Evolutionary conservation across 2,329 filamentous ascomycete species (phyloP), one percentile per base, ranked within the genome.

Genomic region (Scorias spongiosa): DNA sequence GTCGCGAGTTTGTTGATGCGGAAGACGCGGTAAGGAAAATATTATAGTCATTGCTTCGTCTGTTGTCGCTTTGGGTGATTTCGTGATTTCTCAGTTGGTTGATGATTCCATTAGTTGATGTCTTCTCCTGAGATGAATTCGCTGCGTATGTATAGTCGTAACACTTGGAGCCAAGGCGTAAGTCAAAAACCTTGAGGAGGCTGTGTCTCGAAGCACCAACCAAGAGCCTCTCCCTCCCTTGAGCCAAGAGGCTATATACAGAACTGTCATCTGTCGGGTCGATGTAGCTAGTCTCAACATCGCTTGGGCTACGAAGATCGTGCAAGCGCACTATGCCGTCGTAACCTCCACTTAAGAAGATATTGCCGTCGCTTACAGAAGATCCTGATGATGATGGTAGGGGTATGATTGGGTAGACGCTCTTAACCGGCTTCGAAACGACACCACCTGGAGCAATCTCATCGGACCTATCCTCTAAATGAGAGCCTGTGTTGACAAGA

Each of bases 101-200:
- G 20, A 7, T 47, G 39, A 6, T 29, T 29, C 34, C 34, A n/a
- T 3, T 4, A 26, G 20, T 26, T 7, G 20, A 26, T 26, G 20
- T 3, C 20, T 26, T 26, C 20, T 3, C 20, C 20, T 26, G 20
- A 26, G 20, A 26, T 26, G 20, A 3, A 3, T 4, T 7, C 20
- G 39, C 39, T 6, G 47, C 42, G n/a, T 62, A 50, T 15, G 61
- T 50, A 40, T 57, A 57, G 44, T 44, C 49, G 47, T 60, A 60
- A 44, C 51, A 51, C 40, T 56, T 57, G 1, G 54, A 50, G 8
- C 56, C 56, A 52, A 76, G 63, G 18, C 77, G 73, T 38, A 81
- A 55, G 51, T 81, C 76, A 49, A 78, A 81, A 4, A 79, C 62
- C 51, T 80, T 80, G 39, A 81, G 59, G 42, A 78, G 64, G 39